Evolutionary conservation across 352 stramenopile species (phyloP).

Genomic region (Pythium grandisporangium): DNA sequence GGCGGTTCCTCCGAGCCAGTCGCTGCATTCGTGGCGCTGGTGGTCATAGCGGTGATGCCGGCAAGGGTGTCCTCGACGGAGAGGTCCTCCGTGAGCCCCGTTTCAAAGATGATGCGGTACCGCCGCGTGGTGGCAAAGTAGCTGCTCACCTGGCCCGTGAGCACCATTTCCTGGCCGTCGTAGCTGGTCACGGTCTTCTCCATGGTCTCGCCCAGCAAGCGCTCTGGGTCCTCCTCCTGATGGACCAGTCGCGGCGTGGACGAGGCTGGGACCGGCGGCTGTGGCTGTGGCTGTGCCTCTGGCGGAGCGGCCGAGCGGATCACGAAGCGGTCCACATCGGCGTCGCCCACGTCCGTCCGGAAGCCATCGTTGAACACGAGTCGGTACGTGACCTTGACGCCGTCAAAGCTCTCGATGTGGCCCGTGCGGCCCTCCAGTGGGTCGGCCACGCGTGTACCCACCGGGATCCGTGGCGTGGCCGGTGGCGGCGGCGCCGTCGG

Average conservation of each 20-base stretch:
- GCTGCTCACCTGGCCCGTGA: constrained; percentile 29
- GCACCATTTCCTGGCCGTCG: constrained; percentile 25
- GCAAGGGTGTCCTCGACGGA: constrained; percentile 22
- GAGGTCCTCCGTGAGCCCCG: constrained; percentile 37
- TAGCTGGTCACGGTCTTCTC: constrained; percentile 38
- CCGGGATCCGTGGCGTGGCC: constrained; percentile 20
- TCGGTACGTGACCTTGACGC: constrained; percentile 27
- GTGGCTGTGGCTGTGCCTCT: background rate
- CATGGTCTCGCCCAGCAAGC: constrained; percentile 25
- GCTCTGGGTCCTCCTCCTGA: constrained; percentile 21
- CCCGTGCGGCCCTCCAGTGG: constrained; percentile 52
- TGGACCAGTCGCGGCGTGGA: background rate
- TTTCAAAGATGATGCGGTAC: constrained; percentile 36
- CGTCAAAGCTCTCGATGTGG: constrained; percentile 32
- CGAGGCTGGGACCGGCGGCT: background rate
- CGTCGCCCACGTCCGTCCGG: constrained; percentile 21
- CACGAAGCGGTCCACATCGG: constrained; percentile 22
- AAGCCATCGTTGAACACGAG: constrained; percentile 45
- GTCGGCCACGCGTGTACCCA: constrained; percentile 47
- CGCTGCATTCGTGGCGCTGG: constrained; percentile 2
- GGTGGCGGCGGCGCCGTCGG: background rate
- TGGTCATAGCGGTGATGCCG: constrained; percentile 1
- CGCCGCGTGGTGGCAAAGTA: constrained; percentile 29
- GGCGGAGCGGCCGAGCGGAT: constrained; percentile 16
- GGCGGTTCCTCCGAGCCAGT: constrained; percentile 9